A percentile compares a stretch with the other conserved stretches of the same genome.
phyloP scores from a whole-genome alignment of 2,329 filamentous ascomycete genomes.

The Microcera coccophila region DNA sequence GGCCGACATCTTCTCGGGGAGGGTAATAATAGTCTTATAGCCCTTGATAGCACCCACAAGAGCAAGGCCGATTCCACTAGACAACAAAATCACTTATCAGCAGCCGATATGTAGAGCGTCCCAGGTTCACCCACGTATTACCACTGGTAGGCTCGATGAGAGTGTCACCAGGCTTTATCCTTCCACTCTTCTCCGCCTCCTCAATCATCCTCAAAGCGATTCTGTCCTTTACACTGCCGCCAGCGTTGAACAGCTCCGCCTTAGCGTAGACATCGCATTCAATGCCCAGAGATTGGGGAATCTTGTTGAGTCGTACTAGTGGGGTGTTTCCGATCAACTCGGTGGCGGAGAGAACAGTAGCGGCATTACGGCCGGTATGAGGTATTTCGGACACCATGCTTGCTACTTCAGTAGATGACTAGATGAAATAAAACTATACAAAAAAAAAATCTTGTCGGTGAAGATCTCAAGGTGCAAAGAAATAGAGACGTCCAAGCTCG shows the following conservation, averaged over 20 bases:
- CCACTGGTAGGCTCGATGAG: slow-evolving; percentile 97
- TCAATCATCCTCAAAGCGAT: slow-evolving; percentile 98
- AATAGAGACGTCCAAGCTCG: neutral
- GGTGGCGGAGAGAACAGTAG: slow-evolving; percentile 59
- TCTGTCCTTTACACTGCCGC: slow-evolving; percentile 88
- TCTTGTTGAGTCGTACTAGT: slow-evolving; percentile 88
- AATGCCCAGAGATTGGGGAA: slow-evolving; percentile 86
- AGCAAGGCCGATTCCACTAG: slow-evolving; percentile 80
- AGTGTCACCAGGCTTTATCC: slow-evolving; percentile 95
- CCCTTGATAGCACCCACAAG: slow-evolving; percentile 94
- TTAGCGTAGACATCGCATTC: slow-evolving; percentile 88
- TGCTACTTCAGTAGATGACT: neutral
- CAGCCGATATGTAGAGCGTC: no score
- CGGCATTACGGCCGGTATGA: slow-evolving; percentile 30
- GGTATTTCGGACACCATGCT: slow-evolving; percentile 28
- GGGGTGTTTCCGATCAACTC: slow-evolving; percentile 95
- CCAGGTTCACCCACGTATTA: slow-evolving; percentile 71
- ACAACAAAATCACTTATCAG: no score
- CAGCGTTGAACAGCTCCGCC: slow-evolving; percentile 89
- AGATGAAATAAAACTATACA: neutral
- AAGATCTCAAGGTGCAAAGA: neutral
- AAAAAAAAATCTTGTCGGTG: neutral
- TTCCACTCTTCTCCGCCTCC: slow-evolving; percentile 82
- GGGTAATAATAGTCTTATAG: slow-evolving; percentile 97
- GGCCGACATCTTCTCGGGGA: slow-evolving; percentile 98